Percentiles rank a stretch among this genome's conserved stretches.
phyloP scores from a whole-genome alignment of 163 green algal species.

The Volvox carteri region DNA sequence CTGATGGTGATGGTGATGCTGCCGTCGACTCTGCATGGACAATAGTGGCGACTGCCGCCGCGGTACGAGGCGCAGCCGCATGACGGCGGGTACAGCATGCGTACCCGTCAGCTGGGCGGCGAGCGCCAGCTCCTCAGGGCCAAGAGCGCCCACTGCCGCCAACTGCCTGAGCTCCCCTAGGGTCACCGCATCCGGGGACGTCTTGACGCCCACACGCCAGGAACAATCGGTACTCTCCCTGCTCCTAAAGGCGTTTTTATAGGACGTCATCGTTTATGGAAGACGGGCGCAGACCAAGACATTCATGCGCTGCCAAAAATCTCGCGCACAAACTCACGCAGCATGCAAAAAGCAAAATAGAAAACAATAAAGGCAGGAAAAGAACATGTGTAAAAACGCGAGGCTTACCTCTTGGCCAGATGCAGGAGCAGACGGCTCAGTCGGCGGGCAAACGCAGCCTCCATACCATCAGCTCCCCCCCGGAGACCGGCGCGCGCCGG shows the following conservation, averaged over 20 bases:
- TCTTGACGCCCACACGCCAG: slow-evolving; percentile 34
- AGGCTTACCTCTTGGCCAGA: slow-evolving; percentile 22
- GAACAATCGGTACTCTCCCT: neutral
- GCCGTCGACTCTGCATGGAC: neutral
- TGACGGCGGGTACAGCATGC: neutral
- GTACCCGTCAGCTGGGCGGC: neutral
- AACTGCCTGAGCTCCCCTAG: neutral
- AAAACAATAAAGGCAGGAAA: too few relatives aligned
- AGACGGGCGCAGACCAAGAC: too few relatives aligned
- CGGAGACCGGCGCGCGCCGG: too few relatives aligned
- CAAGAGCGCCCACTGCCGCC: neutral
- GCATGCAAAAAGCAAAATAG: neutral
- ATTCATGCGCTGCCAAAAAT: neutral
- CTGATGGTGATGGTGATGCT: too few relatives aligned
- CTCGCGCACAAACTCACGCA: neutral
- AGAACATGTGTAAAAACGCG: too few relatives aligned
- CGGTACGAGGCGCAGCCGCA: slow-evolving; percentile 10
- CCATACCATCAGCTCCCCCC: neutral
- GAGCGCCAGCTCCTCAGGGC: neutral
- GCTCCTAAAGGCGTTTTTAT: neutral
- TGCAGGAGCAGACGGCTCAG: slow-evolving; percentile 3
- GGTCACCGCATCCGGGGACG: neutral
- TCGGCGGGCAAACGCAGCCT: neutral
- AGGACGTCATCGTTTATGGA: neutral
- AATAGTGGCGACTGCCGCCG: neutral